These are phyloP conservation scores for Tulasnella sp. DNA, from an alignment of 768 basidiomycete species.

Conservation along the genomic window DNA sequence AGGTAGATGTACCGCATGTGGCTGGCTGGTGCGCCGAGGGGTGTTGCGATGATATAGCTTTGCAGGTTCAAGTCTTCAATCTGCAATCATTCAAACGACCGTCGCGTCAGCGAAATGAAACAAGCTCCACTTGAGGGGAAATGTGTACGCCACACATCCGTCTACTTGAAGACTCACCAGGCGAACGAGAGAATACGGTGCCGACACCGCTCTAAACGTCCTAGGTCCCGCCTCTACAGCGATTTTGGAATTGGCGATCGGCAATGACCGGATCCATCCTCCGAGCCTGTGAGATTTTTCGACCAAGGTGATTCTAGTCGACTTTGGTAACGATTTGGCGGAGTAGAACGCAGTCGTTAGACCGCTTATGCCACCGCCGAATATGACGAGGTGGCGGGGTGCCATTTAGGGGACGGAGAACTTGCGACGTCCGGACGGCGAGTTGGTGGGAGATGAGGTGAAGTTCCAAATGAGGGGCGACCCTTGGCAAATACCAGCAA, in stretches of 20 bases:
- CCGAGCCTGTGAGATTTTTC: conserved; percentile 57
- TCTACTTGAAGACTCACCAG: neutral
- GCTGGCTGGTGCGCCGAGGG: neutral
- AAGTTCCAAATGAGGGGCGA: neutral
- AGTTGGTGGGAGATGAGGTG: neutral
- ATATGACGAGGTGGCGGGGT: conserved; percentile 36
- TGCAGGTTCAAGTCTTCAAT: neutral
- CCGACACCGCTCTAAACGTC: conserved; percentile 42
- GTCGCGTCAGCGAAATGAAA: neutral
- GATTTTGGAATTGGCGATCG: conserved; percentile 25
- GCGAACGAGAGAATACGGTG: neutral
- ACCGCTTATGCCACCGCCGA: conserved; percentile 76
- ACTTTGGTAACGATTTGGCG: conserved; percentile 45
- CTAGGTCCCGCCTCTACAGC: conserved; percentile 80
- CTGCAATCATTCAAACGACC: neutral
- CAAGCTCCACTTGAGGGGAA: neutral
- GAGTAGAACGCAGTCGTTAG: conserved; percentile 74
- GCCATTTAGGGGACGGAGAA: neutral
- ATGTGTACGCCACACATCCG: neutral
- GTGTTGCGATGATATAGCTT: neutral
- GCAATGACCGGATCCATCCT: conserved; percentile 58
- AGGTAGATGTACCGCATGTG: conserved; percentile 18
- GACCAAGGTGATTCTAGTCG: conserved; percentile 45
- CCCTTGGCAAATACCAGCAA: neutral
- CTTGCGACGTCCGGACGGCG: neutral